Conservation (phyloP, 495 filamentous ascomycete genomes). For the Neurospora discreta region DNA sequence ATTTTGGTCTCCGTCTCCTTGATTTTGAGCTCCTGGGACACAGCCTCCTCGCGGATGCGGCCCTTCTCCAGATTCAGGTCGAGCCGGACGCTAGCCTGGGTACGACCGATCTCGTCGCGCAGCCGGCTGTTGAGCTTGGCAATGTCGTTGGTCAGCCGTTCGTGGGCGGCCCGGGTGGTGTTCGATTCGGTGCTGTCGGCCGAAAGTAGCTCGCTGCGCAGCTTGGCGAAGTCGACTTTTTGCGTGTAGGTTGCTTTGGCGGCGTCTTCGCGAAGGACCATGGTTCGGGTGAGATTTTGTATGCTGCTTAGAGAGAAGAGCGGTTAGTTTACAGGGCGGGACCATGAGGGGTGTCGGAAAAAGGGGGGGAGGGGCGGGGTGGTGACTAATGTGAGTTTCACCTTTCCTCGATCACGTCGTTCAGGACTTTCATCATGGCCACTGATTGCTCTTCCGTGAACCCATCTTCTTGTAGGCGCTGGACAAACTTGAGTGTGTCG, state of each 20-base stretch:
- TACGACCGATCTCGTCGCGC: constrained; percentile 86
- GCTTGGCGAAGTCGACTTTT: constrained; percentile 98
- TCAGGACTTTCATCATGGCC: constrained; percentile 94
- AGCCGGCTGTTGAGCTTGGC: constrained; percentile 81
- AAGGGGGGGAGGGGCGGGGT: not conserved
- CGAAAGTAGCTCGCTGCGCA: constrained; percentile 84
- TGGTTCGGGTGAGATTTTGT: constrained; percentile 93
- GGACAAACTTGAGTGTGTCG: constrained; percentile 94
- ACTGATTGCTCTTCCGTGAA: constrained; percentile 93
- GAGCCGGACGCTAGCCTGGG: constrained; percentile 80
- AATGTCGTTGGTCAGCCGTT: constrained; percentile 86
- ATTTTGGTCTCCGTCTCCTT: constrained; percentile 98
- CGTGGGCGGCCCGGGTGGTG: constrained; percentile 80
- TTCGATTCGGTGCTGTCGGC: constrained; percentile 83
- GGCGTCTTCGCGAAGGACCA: constrained; percentile 93
- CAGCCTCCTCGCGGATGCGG: constrained; percentile 90
- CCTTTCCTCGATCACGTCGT: constrained; percentile 95
- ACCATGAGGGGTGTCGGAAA: not conserved
- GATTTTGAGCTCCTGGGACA: constrained; percentile 93
- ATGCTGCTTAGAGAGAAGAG: constrained; percentile 42
- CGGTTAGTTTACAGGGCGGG: not conserved
- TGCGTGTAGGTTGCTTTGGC: constrained; percentile 88
- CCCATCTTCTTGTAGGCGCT: constrained; percentile 78
- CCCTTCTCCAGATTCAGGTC: constrained; percentile 97
- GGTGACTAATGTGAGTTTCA: constrained; percentile 10